A percentile compares a stretch with the other conserved stretches of the same genome.
Evolutionary conservation across 1,139 yeast species (phyloP).

Genomic region (Pichia sp.): DNA sequence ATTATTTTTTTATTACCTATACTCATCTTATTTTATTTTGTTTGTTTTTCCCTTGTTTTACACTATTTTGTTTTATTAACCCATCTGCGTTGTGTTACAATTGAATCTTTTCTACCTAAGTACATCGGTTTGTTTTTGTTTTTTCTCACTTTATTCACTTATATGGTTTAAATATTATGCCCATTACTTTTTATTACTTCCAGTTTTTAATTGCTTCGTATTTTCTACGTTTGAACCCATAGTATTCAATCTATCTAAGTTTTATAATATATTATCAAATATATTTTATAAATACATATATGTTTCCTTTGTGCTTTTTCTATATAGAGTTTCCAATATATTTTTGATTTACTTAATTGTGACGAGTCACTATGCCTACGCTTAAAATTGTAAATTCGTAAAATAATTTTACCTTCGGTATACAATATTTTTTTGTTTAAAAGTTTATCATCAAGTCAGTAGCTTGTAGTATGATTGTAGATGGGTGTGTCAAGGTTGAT

Average conservation of each 20-base stretch:
- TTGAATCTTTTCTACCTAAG: constrained; percentile 16
- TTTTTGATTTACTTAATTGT: too few species aligned
- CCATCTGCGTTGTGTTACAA: constrained; percentile 13
- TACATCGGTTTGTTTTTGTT: constrained; percentile 14
- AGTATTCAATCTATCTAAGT: constrained; percentile 1
- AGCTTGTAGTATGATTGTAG: too few species aligned
- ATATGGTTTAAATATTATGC: constrained; percentile 1
- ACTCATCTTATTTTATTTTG: constrained; percentile 1
- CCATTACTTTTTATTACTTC: too few species aligned
- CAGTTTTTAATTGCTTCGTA: too few species aligned
- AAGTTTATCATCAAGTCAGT: too few species aligned
- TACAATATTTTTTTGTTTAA: too few species aligned
- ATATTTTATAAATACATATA: not conserved
- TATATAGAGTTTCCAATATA: constrained; percentile 12
- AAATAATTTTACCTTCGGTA: too few species aligned
- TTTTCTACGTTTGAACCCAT: not conserved
- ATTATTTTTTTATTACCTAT: not conserved
- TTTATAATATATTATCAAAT: not conserved
- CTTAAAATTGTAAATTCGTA: too few species aligned
- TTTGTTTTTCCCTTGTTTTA: not conserved
- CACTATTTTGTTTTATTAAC: constrained; percentile 6
- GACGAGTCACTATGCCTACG: too few species aligned
- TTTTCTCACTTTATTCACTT: not conserved
- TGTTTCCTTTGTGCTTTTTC: constrained; percentile 12
- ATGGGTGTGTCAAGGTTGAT: too few species aligned